Conservation (phyloP, 345 rosid genomes). For the Zanthoxylum bungeanum region DNA sequence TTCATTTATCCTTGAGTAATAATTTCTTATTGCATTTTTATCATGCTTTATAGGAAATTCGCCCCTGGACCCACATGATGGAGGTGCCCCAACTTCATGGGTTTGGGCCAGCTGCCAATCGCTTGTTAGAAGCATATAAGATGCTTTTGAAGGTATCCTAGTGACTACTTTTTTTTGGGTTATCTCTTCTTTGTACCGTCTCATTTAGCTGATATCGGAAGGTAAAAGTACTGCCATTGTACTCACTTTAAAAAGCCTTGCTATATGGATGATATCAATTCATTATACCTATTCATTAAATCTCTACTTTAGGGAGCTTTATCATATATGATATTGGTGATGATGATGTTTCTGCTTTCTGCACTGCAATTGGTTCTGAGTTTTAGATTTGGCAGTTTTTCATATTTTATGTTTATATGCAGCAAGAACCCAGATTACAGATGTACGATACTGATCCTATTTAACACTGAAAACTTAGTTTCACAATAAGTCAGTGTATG, state of each 20-base stretch:
- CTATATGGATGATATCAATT: neutral
- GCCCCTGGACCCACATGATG: slow-evolving; percentile 99
- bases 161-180: neutral
- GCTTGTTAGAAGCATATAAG: slow-evolving; percentile 95
- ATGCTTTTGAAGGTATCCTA: slow-evolving; percentile 83
- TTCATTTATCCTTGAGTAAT: neutral
- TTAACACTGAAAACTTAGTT: slow-evolving; percentile 1
- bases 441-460: neutral
- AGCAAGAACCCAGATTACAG: neutral
- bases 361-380: neutral
- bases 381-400: neutral
- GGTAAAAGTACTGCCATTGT: neutral
- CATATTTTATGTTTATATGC: neutral
- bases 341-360: neutral
- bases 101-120: slow-evolving; percentile 96
- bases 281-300: neutral
- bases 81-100: slow-evolving; percentile 99
- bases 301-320: neutral
- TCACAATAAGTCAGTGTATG: neutral
- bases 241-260: neutral
- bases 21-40: neutral
- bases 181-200: neutral
- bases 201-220: neutral
- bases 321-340: neutral
- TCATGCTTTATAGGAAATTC: slow-evolving; percentile 58